A percentile compares a stretch with the other conserved stretches of the same genome.
These are phyloP conservation scores for Cryphonectria nitschkei DNA, from an alignment of 2,329 filamentous ascomycete genomes.

Conservation along the genomic window DNA sequence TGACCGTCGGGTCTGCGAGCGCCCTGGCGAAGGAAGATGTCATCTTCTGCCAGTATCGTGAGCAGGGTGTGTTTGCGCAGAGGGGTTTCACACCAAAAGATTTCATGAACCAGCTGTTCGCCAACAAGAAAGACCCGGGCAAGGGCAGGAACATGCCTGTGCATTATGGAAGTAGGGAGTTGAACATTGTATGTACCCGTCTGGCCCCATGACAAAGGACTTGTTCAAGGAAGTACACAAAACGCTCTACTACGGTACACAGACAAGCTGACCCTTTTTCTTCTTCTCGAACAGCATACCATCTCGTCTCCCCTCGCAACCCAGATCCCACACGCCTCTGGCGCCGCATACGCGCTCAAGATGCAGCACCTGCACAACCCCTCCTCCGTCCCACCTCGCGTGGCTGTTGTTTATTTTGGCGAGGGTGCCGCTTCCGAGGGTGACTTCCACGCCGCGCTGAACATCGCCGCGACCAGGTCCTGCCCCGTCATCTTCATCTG, in stretches of 20 bases:
- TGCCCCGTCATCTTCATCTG: conserved; percentile 81
- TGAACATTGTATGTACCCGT: conserved; percentile 72
- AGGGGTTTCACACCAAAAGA: conserved; percentile 84
- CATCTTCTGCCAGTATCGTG: conserved; percentile 92
- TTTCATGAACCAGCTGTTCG: conserved; percentile 95
- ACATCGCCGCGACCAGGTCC: conserved; percentile 77
- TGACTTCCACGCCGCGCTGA: conserved; percentile 81
- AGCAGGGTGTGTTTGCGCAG: conserved; percentile 88
- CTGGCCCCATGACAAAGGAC: conserved; percentile 7
- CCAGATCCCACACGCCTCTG: conserved; percentile 78
- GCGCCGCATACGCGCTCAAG: conserved; percentile 79
- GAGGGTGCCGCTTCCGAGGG: conserved; percentile 82
- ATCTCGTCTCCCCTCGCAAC: conserved; percentile 79
- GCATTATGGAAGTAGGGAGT: conserved; percentile 83
- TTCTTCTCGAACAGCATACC: conserved; percentile 58
- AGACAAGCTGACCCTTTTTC: neutral
- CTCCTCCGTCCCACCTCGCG: conserved; percentile 59
- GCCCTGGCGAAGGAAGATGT: conserved; percentile 84
- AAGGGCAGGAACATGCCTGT: conserved; percentile 95
- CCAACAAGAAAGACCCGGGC: conserved; percentile 80
- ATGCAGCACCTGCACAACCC: conserved; percentile 70
- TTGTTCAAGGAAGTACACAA: neutral
- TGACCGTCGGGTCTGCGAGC: conserved; percentile 85
- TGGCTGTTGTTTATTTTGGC: conserved; percentile 79
- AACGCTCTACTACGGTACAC: neutral